phyloP scores from a whole-genome alignment of 176 grass and related monocot genomes.

The Carex pumila region DNA sequence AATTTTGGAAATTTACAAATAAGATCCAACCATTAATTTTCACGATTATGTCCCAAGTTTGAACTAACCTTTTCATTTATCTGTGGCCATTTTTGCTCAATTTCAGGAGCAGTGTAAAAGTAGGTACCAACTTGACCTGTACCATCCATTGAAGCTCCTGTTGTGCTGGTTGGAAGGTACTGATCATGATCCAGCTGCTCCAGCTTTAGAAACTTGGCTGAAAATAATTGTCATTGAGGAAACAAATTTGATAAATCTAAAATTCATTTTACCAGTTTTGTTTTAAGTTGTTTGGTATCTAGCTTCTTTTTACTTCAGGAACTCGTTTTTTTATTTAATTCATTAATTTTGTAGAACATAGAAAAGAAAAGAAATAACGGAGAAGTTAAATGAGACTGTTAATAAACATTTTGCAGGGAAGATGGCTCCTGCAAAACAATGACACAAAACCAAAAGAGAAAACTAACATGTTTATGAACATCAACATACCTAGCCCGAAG shows the following conservation, averaged over 20 bases:
- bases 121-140: conserved; percentile 96
- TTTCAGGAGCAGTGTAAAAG: conserved; percentile 92
- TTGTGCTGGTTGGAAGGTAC: conserved; percentile 68
- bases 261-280: background rate
- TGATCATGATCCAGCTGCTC: conserved; percentile 90
- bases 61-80: conserved; percentile 87
- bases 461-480: conserved; percentile 14
- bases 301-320: conserved; percentile 5
- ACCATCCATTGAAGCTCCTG: conserved; percentile 76
- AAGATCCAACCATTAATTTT: background rate
- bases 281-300: background rate
- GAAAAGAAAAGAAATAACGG: conserved; percentile 1
- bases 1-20: background rate
- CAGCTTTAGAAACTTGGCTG: conserved; percentile 95
- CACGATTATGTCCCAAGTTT: background rate
- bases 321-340: background rate
- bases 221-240: conserved; percentile 19
- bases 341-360: background rate
- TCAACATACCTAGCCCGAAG: conserved; percentile 35
- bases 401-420: background rate
- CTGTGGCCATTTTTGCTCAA: conserved; percentile 90
- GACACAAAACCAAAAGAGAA: conserved; percentile 15
- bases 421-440: background rate
- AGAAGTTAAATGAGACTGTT: conserved; percentile 15
- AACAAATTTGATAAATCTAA: conserved; percentile 10